A percentile compares a stretch with the other conserved stretches of the same genome.
Evolutionary conservation across 225 moss, liverwort and hornwort genomes (phyloP).

Genomic region (Takakia lepidozioides): DNA sequence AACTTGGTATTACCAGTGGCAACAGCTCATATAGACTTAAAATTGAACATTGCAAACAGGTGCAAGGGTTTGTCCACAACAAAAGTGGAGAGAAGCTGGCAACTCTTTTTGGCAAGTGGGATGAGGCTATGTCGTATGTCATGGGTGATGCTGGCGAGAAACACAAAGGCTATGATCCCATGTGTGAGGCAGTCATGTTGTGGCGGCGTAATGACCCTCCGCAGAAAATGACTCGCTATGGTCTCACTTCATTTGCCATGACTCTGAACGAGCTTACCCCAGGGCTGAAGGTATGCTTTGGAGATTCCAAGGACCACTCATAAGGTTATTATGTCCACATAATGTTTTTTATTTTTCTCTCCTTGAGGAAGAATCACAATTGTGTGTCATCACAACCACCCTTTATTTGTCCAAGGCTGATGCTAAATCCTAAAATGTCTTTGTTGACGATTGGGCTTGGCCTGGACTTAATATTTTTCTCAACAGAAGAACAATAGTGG

Average conservation of each 20-base stretch:
- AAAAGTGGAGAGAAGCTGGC: conserved; percentile 83
- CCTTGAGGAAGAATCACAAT: too few relatives aligned
- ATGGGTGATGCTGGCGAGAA: conserved; percentile 86
- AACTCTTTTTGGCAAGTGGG: conserved; percentile 97
- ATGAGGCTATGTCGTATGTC: conserved; percentile 91
- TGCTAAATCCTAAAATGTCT: too few relatives aligned
- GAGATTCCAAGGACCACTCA: too few relatives aligned
- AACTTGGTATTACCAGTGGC: too few relatives aligned
- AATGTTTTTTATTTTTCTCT: too few relatives aligned
- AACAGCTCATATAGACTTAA: too few relatives aligned
- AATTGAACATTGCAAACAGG: conserved; percentile 32
- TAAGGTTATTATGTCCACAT: too few relatives aligned
- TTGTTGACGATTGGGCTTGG: too few relatives aligned
- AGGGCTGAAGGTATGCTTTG: conserved; percentile 81
- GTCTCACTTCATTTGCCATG: conserved; percentile 82
- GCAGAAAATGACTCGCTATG: conserved; percentile 78
- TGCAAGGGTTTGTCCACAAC: conserved; percentile 99
- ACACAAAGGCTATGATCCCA: conserved; percentile 82
- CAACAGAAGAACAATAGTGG: too few relatives aligned
- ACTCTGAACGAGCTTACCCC: conserved; percentile 91
- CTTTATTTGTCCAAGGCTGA: too few relatives aligned
- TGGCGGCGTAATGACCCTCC: conserved; percentile 85
- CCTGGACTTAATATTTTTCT: too few relatives aligned
- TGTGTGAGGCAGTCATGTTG: conserved; percentile 85
- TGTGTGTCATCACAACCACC: too few relatives aligned